These are phyloP conservation scores for Ceratocystis eucalypticola DNA, from an alignment of 2,329 filamentous ascomycete genomes.

Conservation along the genomic window DNA sequence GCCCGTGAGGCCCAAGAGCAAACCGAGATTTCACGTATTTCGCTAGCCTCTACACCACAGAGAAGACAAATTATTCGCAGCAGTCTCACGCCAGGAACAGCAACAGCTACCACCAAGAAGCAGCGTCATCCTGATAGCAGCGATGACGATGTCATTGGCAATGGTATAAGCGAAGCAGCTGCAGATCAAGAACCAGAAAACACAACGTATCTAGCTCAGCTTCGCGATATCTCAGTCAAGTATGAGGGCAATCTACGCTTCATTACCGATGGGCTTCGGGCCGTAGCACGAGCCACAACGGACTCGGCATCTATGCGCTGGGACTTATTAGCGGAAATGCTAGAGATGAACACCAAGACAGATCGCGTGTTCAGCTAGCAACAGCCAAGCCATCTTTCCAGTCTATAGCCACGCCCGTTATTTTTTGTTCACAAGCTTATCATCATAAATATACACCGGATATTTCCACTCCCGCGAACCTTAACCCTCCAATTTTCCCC, in stretches of 20 bases:
- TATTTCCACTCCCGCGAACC: conserved; percentile 16
- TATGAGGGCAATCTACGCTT: conserved; percentile 57
- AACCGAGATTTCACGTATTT: conserved; percentile 30
- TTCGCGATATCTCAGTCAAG: conserved; percentile 45
- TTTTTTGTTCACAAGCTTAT: not conserved
- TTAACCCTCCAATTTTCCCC: conserved; percentile 1
- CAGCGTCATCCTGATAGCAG: conserved; percentile 19
- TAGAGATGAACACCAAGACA: conserved; percentile 38
- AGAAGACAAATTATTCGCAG: conserved; percentile 17
- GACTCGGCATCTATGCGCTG: conserved; percentile 49
- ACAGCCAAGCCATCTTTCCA: not conserved
- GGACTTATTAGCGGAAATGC: conserved; percentile 69
- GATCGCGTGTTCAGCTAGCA: conserved; percentile 23
- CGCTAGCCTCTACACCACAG: conserved; percentile 27
- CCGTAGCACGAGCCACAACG: conserved; percentile 59
- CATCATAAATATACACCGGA: conserved; percentile 18
- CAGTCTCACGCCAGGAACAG: conserved; percentile 10
- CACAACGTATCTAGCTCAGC: conserved; percentile 35
- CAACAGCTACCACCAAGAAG: conserved; percentile 8
- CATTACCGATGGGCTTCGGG: conserved; percentile 56
- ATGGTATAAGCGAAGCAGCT: conserved; percentile 28
- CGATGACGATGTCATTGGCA: conserved; percentile 18
- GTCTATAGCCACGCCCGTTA: no score
- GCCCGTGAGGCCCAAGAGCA: conserved; percentile 28
- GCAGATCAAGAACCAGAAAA: conserved; percentile 26